Conservation (phyloP, 805 yeast species). For the Cyberlindnera subsufficiens region DNA sequence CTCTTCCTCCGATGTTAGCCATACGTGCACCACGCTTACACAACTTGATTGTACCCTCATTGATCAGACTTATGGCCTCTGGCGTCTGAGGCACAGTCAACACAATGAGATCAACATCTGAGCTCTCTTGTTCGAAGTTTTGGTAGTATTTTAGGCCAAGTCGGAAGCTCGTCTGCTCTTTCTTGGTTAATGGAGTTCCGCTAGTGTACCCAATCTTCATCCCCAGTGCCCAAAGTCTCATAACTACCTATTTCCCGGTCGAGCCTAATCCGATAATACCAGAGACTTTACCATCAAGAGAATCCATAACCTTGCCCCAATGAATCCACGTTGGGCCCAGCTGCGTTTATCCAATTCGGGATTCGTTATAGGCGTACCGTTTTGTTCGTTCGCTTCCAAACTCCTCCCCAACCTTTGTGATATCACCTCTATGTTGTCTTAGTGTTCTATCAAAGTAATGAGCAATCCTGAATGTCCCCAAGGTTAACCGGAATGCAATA, state of each 20-base stretch:
- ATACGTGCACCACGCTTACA: no score
- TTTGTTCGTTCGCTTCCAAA: no score
- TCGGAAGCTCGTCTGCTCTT: conserved; percentile 25
- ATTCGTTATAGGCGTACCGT: no score
- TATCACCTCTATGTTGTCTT: conserved; percentile 31
- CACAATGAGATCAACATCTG: conserved; percentile 46
- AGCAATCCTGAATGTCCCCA: conserved; percentile 55
- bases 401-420: conserved; percentile 39
- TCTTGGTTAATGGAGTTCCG: conserved; percentile 35
- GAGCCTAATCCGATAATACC: conserved; percentile 69
- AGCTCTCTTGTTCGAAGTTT: conserved; percentile 38
- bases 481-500: conserved; percentile 49
- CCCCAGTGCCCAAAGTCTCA: conserved; percentile 46
- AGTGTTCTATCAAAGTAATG: conserved; percentile 38
- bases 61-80: conserved; percentile 45
- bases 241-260: conserved; percentile 60
- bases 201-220: conserved; percentile 60
- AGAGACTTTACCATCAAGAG: conserved; percentile 51
- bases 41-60: no score
- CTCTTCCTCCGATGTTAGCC: conserved; percentile 76
- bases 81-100: conserved; percentile 60
- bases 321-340: conserved; percentile 39
- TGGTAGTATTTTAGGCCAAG: conserved; percentile 40
- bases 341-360: no score
- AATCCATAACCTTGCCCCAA: conserved; percentile 36